These are phyloP conservation scores for Zea luxurians DNA, from an alignment of 176 grass and related monocot genomes.

Conservation along the genomic window DNA sequence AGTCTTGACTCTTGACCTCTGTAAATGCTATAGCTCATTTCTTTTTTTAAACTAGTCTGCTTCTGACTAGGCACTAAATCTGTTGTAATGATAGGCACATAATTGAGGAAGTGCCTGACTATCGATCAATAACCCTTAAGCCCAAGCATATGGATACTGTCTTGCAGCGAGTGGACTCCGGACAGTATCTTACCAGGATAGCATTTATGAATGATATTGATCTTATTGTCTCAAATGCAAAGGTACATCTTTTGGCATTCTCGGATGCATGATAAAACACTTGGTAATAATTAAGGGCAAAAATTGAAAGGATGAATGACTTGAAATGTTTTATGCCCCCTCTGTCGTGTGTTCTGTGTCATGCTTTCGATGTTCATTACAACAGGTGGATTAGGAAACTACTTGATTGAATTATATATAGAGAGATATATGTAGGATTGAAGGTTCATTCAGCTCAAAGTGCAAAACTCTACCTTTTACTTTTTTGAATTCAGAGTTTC, in stretches of 20 bases:
- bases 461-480: not conserved
- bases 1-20: conserved; percentile 9
- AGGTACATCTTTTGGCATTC: conserved; percentile 53
- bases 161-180: conserved; percentile 86
- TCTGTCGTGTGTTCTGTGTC: not conserved
- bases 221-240: conserved; percentile 91
- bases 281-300: not conserved
- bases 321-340: conserved; percentile 7
- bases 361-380: conserved; percentile 24
- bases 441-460: conserved; percentile 27
- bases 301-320: not conserved
- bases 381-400: conserved; percentile 28
- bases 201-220: conserved; percentile 86
- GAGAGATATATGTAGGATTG: no score
- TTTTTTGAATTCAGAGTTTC: conserved; percentile 8
- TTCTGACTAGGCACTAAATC: no score
- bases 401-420: conserved; percentile 14
- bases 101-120: conserved; percentile 65
- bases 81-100: conserved; percentile 13
- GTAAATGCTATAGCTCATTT: not conserved
- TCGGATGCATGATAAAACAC: not conserved
- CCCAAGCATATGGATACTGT: conserved; percentile 95
- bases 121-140: conserved; percentile 70
- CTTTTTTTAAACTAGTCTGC: no score
- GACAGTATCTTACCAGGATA: conserved; percentile 60